Evolutionary conservation across 495 filamentous ascomycete genomes (phyloP).

Genomic region (Penicillium argentinense): DNA sequence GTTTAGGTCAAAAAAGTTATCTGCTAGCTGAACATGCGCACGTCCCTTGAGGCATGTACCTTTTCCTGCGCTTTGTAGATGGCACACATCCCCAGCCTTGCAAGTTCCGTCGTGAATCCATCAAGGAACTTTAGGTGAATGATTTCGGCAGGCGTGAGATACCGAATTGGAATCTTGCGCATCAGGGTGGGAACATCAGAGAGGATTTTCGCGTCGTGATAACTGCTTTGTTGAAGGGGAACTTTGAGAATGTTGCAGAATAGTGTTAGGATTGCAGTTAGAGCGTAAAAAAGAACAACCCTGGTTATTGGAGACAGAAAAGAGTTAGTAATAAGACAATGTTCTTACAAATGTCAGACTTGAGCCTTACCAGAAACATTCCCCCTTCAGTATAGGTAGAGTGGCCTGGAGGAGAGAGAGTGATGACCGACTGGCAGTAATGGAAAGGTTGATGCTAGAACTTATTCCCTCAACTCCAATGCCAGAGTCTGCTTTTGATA

Average conservation of each 20-base stretch:
- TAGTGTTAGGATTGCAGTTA: conserved; percentile 19
- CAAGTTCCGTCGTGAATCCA: background rate
- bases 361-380: conserved; percentile 31
- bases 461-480: conserved; percentile 7
- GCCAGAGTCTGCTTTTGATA: too few relatives aligned
- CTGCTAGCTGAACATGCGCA: too few relatives aligned
- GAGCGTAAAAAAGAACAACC: conserved; percentile 19
- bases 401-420: conserved; percentile 13
- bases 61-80: too few relatives aligned
- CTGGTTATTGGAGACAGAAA: conserved; percentile 7
- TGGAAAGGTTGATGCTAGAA: conserved; percentile 15
- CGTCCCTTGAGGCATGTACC: too few relatives aligned
- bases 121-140: background rate
- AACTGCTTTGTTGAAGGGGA: conserved; percentile 2
- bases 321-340: conserved; percentile 29
- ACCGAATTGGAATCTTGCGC: background rate
- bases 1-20: too few relatives aligned
- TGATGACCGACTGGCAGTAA: conserved; percentile 15
- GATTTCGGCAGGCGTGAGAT: background rate
- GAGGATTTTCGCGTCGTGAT: background rate
- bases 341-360: background rate
- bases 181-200: background rate
- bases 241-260: conserved; percentile 15
- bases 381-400: background rate
- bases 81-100: too few relatives aligned